Evolutionary conservation across 116 monocot species (phyloP).

Genomic region (Cymodocea nodosa): DNA sequence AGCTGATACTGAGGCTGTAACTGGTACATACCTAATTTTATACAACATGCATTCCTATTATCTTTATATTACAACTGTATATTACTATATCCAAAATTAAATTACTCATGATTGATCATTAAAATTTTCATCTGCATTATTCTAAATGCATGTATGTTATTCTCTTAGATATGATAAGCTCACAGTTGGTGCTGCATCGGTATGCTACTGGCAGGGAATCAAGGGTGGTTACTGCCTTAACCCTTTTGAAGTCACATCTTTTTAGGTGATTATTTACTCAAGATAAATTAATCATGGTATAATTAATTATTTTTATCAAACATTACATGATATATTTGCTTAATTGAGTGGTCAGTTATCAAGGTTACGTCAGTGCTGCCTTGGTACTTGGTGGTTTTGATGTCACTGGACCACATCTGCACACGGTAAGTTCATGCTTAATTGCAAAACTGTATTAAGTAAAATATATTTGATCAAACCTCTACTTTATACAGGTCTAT

Average conservation of each 20-base stretch:
- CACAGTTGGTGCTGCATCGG: conserved; percentile 87
- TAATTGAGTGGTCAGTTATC: conserved; percentile 41
- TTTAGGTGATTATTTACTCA: conserved; percentile 38
- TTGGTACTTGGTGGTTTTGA: conserved; percentile 98
- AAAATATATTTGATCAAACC: neutral
- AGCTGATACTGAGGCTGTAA: conserved; percentile 98
- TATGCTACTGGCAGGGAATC: conserved; percentile 97
- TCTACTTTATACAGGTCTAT: conserved; percentile 44
- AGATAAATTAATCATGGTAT: neutral
- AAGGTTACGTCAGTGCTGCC: conserved; percentile 97
- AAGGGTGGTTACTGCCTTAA: conserved; percentile 90
- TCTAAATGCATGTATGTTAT: neutral
- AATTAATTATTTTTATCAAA: too few relatives aligned
- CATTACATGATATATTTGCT: neutral
- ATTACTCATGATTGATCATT: neutral
- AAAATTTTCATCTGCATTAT: neutral
- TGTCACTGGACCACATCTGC: conserved; percentile 94
- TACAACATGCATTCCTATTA: neutral
- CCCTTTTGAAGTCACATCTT: conserved; percentile 85
- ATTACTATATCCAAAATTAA: neutral
- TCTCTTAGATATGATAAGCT: conserved; percentile 88
- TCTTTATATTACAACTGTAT: neutral
- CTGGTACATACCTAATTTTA: conserved; percentile 26
- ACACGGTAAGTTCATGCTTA: conserved; percentile 54
- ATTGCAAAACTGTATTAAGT: neutral